phyloP scores from a whole-genome alignment of 1,284 basidiomycete species.

The Malassezia nana region DNA sequence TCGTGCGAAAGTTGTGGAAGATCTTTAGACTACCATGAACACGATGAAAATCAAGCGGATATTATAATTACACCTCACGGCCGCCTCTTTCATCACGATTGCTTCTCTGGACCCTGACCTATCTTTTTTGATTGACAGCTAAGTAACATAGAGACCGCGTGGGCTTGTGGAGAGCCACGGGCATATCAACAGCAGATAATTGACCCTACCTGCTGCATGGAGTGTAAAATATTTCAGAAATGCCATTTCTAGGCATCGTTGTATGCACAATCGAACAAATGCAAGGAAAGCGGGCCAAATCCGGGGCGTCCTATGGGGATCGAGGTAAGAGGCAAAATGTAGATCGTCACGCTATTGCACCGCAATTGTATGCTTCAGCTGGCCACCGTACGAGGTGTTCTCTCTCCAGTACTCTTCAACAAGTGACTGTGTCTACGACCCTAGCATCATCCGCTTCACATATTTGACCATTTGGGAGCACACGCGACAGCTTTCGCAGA shows the following conservation, averaged over 20 bases:
- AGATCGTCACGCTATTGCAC: not conserved
- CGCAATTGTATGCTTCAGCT: conserved; percentile 8
- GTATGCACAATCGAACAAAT: not conserved
- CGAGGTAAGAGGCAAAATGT: not conserved
- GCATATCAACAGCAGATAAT: not conserved
- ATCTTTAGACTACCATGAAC: not conserved
- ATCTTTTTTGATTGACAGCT: not conserved
- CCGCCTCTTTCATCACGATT: not conserved
- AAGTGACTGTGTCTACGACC: not conserved
- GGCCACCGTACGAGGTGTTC: not conserved
- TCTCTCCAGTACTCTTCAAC: not conserved
- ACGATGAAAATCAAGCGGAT: not conserved
- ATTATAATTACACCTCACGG: not conserved
- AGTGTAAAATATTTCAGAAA: not conserved
- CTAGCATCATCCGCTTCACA: not conserved
- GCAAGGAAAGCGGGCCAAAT: not conserved
- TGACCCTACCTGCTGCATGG: not conserved
- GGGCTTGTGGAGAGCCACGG: not conserved
- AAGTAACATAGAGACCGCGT: not conserved
- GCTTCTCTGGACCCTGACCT: not conserved
- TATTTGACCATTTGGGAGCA: not conserved
- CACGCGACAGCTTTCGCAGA: not conserved
- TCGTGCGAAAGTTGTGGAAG: not conserved
- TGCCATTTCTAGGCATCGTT: not conserved
- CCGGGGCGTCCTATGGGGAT: not conserved